phyloP scores from a whole-genome alignment of 306 rosid species.

The Cicer bijugum region DNA sequence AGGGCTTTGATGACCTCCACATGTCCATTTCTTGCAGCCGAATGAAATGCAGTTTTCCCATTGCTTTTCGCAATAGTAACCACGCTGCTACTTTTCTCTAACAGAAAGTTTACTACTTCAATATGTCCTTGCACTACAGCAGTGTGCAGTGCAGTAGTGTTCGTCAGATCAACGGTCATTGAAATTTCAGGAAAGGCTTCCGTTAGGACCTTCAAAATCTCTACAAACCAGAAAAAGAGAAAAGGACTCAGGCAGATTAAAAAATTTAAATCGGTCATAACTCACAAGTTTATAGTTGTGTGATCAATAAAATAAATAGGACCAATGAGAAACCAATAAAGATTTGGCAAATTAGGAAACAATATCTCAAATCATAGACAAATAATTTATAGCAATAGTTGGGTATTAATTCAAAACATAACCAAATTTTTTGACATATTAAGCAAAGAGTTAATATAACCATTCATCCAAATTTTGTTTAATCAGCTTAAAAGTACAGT shows the following conservation, averaged over 20 bases:
- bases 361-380: slow-evolving; percentile 4
- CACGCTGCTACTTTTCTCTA: slow-evolving; percentile 56
- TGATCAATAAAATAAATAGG: slow-evolving; percentile 4
- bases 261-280: slow-evolving; percentile 25
- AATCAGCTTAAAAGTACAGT: neutral
- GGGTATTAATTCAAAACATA: slow-evolving; percentile 16
- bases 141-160: slow-evolving; percentile 81
- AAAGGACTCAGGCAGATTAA: slow-evolving; percentile 35
- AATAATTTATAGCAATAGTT: slow-evolving; percentile 7
- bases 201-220: slow-evolving; percentile 65
- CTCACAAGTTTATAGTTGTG: slow-evolving; percentile 1
- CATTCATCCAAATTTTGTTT: slow-evolving; percentile 39
- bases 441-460: slow-evolving; percentile 22
- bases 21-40: slow-evolving; percentile 79
- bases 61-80: slow-evolving; percentile 68
- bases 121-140: slow-evolving; percentile 79
- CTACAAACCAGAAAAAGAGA: slow-evolving; percentile 51
- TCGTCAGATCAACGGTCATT: slow-evolving; percentile 74
- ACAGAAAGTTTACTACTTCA: slow-evolving; percentile 61
- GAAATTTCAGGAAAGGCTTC: slow-evolving; percentile 71
- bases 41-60: slow-evolving; percentile 79
- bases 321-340: slow-evolving; percentile 15
- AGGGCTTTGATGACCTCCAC: slow-evolving; percentile 65
- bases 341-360: slow-evolving; percentile 1
- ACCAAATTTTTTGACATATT: neutral